Conservation (phyloP, 805 yeast species). For the Candida sonorensis region DNA sequence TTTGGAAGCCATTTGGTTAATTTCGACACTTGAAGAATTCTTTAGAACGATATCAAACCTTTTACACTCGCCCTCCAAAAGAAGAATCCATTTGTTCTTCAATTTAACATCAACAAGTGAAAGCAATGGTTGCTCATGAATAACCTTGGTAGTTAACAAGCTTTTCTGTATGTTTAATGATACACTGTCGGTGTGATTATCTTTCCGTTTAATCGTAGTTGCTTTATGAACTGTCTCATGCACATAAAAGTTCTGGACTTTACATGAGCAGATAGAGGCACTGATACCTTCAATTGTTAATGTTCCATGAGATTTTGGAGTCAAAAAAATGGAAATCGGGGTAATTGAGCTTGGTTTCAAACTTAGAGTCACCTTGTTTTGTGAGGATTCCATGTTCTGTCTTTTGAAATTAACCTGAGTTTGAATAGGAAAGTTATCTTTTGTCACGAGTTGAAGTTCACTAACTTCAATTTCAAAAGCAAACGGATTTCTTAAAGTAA, state of each 20-base stretch:
- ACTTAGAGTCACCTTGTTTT: slow-evolving; percentile 16
- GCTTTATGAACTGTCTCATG: slow-evolving; percentile 4
- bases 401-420: slow-evolving; percentile 18
- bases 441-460: slow-evolving; percentile 33
- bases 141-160: slow-evolving; percentile 26
- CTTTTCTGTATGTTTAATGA: slow-evolving; percentile 10
- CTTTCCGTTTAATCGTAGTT: slow-evolving; percentile 4
- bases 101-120: slow-evolving; percentile 45
- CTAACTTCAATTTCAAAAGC: slow-evolving; percentile 61
- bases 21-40: slow-evolving; percentile 51
- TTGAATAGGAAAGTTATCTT: slow-evolving; percentile 20
- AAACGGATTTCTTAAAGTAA: slow-evolving; percentile 73
- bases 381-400: slow-evolving; percentile 9
- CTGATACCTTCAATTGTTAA: slow-evolving; percentile 44
- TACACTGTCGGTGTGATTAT: slow-evolving; percentile 4
- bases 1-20: slow-evolving; percentile 52
- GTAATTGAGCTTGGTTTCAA: slow-evolving; percentile 33
- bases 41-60: slow-evolving; percentile 43
- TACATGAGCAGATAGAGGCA: slow-evolving; percentile 46
- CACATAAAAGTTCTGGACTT: slow-evolving; percentile 31
- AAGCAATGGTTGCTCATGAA: slow-evolving; percentile 51
- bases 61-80: slow-evolving; percentile 69
- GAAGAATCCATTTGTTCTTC: slow-evolving; percentile 62
- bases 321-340: slow-evolving; percentile 36
- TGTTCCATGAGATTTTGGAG: slow-evolving; percentile 42